These are phyloP conservation scores for Xylaria longipes DNA, from an alignment of 495 filamentous ascomycete species.

Conservation along the genomic window DNA sequence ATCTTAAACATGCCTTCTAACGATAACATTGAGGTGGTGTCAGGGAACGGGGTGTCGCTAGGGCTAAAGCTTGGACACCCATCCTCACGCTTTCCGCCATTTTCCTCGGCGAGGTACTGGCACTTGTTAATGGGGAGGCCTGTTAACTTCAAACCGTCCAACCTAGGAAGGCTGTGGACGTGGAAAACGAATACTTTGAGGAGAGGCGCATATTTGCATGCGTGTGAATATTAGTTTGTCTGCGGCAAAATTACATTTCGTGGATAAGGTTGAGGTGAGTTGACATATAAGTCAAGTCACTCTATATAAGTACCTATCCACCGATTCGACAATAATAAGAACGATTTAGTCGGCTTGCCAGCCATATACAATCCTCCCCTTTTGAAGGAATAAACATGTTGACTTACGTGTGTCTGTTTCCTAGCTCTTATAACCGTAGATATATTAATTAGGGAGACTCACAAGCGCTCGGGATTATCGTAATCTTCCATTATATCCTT, in stretches of 20 bases:
- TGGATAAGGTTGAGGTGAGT: not conserved
- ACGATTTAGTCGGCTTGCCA: not conserved
- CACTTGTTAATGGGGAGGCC: not conserved
- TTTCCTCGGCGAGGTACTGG: not conserved
- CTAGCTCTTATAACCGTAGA: not conserved
- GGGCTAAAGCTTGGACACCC: not conserved
- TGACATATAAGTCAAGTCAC: not conserved
- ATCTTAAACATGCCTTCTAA: not conserved
- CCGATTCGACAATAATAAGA: not conserved
- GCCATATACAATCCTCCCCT: not conserved
- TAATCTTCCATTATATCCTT: constrained; percentile 81
- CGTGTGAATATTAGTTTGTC: not conserved
- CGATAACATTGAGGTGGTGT: not conserved
- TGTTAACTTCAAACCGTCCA: not conserved
- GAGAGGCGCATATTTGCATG: not conserved
- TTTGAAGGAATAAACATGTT: not conserved
- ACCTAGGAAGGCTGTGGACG: not conserved
- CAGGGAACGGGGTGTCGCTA: not conserved
- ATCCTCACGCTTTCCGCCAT: not conserved
- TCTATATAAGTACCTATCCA: not conserved
- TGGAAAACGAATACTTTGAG: not conserved
- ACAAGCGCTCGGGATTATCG: constrained; percentile 44
- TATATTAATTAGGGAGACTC: not conserved
- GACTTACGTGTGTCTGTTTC: not conserved
- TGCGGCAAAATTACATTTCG: not conserved